Percentiles rank a stretch among this genome's conserved stretches.
Conservation (phyloP, 1,284 basidiomycete genomes). For the Phlebopus sp. region DNA sequence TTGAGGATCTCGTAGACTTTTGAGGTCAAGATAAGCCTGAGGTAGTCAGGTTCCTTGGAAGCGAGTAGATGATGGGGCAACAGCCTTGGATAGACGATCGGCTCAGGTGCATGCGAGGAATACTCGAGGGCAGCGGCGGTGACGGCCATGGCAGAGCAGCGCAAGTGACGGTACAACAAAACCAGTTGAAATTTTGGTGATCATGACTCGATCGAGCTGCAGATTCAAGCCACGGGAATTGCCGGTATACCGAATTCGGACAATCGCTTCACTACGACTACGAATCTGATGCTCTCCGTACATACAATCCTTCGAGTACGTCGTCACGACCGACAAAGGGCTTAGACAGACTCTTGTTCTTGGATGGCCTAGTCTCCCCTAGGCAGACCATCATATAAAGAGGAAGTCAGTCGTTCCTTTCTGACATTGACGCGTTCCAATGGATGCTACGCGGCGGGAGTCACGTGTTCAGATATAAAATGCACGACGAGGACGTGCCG, state of each 20-base stretch:
- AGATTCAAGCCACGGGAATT: slow-evolving; percentile 16
- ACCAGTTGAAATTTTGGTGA: neutral
- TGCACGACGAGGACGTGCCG: slow-evolving; percentile 7
- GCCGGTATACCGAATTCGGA: slow-evolving; percentile 15
- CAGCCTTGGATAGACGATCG: slow-evolving; percentile 65
- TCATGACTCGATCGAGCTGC: slow-evolving; percentile 11
- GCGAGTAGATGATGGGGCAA: slow-evolving; percentile 64
- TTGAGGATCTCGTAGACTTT: slow-evolving; percentile 94
- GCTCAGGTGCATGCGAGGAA: slow-evolving; percentile 62
- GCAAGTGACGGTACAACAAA: neutral
- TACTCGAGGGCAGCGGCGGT: slow-evolving; percentile 61
- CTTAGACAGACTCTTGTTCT: neutral
- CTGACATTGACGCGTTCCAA: slow-evolving; percentile 12
- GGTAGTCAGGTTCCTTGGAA: slow-evolving; percentile 85
- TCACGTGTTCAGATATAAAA: slow-evolving; percentile 29
- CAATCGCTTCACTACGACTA: neutral
- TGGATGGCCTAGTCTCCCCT: too few species aligned
- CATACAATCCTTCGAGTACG: neutral
- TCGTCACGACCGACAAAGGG: too few species aligned
- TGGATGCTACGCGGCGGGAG: slow-evolving; percentile 11
- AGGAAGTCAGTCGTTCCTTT: too few species aligned
- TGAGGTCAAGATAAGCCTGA: slow-evolving; percentile 88
- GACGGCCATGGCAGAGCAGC: slow-evolving; percentile 37
- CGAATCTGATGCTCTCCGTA: too few species aligned
- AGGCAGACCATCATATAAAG: too few species aligned